phyloP scores from a whole-genome alignment of 2,329 filamentous ascomycete genomes.

The Colletotrichum nymphaeae region DNA sequence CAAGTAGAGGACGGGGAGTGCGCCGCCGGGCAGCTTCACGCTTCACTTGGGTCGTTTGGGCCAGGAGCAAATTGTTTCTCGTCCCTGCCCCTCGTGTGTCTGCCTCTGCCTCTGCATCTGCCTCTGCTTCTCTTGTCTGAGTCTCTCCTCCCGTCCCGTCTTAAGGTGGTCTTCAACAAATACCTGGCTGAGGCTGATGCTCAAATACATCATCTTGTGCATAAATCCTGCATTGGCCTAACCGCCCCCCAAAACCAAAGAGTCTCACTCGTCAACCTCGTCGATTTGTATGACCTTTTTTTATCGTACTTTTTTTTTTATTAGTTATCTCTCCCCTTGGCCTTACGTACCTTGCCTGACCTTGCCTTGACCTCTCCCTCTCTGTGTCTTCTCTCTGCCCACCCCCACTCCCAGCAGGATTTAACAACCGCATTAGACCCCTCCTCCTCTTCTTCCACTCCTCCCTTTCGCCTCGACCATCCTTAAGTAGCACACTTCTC shows the following conservation, averaged over 20 bases:
- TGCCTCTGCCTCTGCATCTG: conserved; percentile 5
- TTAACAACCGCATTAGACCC: conserved; percentile 27
- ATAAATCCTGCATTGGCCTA: conserved; percentile 11
- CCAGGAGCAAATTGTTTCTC: conserved; percentile 29
- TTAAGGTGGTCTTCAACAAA: conserved; percentile 29
- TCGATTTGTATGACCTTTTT: conserved; percentile 13
- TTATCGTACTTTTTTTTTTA: conserved; percentile 25
- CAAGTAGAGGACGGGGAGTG: neutral
- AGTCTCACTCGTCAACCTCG: conserved; percentile 24
- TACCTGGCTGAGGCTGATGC: conserved; percentile 23
- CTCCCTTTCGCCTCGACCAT: conserved; percentile 9
- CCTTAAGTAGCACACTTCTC: neutral
- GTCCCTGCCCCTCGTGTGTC: conserved; percentile 20
- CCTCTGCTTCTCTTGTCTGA: no score
- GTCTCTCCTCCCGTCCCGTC: no score
- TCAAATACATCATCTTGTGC: conserved; percentile 20
- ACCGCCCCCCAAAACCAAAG: neutral
- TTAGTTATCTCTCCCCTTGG: conserved; percentile 9
- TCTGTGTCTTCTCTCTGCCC: neutral
- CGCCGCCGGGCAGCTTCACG: neutral
- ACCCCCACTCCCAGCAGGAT: conserved; percentile 24
- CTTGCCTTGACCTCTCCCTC: neutral
- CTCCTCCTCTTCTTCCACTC: neutral
- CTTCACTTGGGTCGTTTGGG: neutral
- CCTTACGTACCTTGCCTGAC: conserved; percentile 1